phyloP scores from a whole-genome alignment of 768 basidiomycete genomes.

The Galerina sulciceps region DNA sequence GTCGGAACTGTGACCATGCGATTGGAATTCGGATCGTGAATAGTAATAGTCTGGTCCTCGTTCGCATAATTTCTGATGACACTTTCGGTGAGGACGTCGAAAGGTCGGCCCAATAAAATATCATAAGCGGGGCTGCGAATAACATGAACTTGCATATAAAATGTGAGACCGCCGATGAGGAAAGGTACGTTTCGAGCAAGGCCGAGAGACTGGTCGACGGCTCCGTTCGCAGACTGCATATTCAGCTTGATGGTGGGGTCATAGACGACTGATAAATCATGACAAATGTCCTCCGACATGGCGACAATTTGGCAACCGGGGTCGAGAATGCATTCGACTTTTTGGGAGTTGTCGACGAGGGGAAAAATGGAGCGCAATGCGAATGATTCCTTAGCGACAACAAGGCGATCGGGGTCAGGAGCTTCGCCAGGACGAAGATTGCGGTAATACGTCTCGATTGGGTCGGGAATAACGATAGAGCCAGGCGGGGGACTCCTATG shows the following conservation, averaged over 20 bases:
- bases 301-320: slow-evolving; percentile 28
- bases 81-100: slow-evolving; percentile 22
- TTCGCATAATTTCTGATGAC: slow-evolving; percentile 16
- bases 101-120: slow-evolving; percentile 29
- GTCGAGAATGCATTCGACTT: slow-evolving; percentile 27
- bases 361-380: slow-evolving; percentile 21
- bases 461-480: slow-evolving; percentile 1
- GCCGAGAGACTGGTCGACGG: slow-evolving; percentile 21
- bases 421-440: slow-evolving; percentile 12
- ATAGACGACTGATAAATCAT: slow-evolving; percentile 16
- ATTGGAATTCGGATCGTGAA: slow-evolving; percentile 22
- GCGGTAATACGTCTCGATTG: slow-evolving; percentile 9
- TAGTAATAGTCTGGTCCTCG: slow-evolving; percentile 21
- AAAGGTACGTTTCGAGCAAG: slow-evolving; percentile 29
- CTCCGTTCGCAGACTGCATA: slow-evolving; percentile 29
- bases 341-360: slow-evolving; percentile 18
- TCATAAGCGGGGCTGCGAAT: slow-evolving; percentile 27
- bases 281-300: slow-evolving; percentile 23
- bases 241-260: slow-evolving; percentile 21
- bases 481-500: slow-evolving; percentile 4
- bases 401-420: slow-evolving; percentile 10
- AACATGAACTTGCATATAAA: slow-evolving; percentile 32
- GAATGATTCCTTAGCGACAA: slow-evolving; percentile 25
- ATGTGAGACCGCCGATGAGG: slow-evolving; percentile 20
- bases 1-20: slow-evolving; percentile 13